Evolutionary conservation across 257 asterid genomes (phyloP), one percentile per base, ranked within the genome.

Genomic region (Cordia subcordata): DNA sequence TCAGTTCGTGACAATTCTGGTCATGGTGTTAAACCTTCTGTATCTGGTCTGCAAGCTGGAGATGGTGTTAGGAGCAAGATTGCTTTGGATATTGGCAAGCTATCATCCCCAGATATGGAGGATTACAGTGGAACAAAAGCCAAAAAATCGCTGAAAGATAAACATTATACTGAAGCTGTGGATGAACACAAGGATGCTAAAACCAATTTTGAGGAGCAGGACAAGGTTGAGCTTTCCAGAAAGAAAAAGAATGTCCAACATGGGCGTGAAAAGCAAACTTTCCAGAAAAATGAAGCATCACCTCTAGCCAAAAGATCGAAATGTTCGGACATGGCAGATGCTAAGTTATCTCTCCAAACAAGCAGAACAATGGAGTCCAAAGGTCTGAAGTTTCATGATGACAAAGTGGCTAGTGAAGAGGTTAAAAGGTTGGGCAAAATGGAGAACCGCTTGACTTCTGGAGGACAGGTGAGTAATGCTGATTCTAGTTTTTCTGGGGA

Each of bases 401-500:
- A 55, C 53, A 79, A 71, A 66, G 38, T 49, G 45, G 71, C 55
- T 59, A 58, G 44, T 49, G 53, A 50, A 49, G 83, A 70, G 44
- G 68, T 62, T 56, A 80, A 78, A 66, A 66, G 65, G 49, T 74
- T 57, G 73, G 84, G 64, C 18, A 74, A 81, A 65, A 63, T 60
- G 13, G 86, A 79, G 68, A 72, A 39, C 52, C 67, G 44, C 16
- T 65, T 40, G 56, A 55, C 71, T 13, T 33, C 57, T 35, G 72
- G 71, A 69, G 71, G 57, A 44, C 77, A 77, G 64, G 68, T 76
- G 64, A 60, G 62, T 67, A 47, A 59, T 52, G 51, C 54, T 38
- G 87, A 78, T 58, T 73, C 79, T 54, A 77, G 67, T 64, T 64
- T 68, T 69, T 63, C 80, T 37, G 68, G 78, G 62, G 86, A 81